phyloP scores from a whole-genome alignment of 1,139 yeast species.

The Pichia sp. region DNA sequence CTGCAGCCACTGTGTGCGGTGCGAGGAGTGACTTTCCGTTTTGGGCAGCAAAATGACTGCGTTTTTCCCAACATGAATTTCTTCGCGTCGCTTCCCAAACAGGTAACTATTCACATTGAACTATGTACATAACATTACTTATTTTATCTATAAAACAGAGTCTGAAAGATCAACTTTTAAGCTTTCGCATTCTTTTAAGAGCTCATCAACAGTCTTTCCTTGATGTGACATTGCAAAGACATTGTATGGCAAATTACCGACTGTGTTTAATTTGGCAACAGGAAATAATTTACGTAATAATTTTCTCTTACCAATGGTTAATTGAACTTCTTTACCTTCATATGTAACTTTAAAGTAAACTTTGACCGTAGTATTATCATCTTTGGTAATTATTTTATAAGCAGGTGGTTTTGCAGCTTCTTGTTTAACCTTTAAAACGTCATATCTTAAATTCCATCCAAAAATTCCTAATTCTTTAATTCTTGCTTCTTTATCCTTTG shows the following conservation, averaged over 20 bases:
- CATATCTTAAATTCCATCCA: slow-evolving; percentile 86
- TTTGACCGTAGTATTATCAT: slow-evolving; percentile 34
- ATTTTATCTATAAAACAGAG: slow-evolving; percentile 19
- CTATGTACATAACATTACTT: neutral
- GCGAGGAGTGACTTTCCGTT: neutral
- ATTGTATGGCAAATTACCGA: slow-evolving; percentile 39
- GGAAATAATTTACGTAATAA: slow-evolving; percentile 50
- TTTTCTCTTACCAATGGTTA: slow-evolving; percentile 59
- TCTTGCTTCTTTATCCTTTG: slow-evolving; percentile 83
- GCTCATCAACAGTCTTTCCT: slow-evolving; percentile 36
- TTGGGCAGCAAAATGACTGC: neutral
- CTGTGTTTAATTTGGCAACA: slow-evolving; percentile 40
- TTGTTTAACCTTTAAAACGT: slow-evolving; percentile 43
- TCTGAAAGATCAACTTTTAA: slow-evolving; percentile 36
- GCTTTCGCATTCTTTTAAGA: slow-evolving; percentile 32
- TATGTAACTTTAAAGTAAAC: slow-evolving; percentile 46
- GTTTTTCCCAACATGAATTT: neutral
- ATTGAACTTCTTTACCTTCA: slow-evolving; percentile 39
- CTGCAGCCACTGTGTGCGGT: neutral
- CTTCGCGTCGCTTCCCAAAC: neutral
- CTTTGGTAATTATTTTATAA: slow-evolving; percentile 25
- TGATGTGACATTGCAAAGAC: slow-evolving; percentile 39
- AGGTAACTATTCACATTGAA: neutral
- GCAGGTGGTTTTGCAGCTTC: slow-evolving; percentile 20
- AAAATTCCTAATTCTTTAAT: slow-evolving; percentile 84